Evolutionary conservation across 441 rosid genomes (phyloP).

Genomic region (Corymbia calophylla): DNA sequence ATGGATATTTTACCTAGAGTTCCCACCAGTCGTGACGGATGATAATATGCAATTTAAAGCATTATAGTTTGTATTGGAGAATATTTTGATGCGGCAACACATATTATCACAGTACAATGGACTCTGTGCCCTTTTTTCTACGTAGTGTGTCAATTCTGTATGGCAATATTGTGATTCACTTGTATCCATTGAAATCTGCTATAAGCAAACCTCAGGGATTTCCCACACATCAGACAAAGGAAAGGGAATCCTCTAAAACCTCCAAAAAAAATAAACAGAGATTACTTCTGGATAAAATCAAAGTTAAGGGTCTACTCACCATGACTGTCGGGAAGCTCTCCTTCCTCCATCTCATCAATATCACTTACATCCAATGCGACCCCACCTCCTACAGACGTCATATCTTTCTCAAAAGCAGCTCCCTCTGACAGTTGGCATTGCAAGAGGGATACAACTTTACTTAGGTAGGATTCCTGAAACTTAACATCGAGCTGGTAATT

Average conservation of each 20-base stretch:
- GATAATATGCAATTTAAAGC: not conserved
- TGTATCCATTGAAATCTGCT: not conserved
- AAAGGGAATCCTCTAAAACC: not conserved
- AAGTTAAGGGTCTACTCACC: constrained; percentile 40
- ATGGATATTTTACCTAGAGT: not conserved
- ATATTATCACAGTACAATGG: not conserved
- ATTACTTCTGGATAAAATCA: not conserved
- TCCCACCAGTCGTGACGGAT: not conserved
- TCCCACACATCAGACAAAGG: not conserved
- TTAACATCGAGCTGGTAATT: constrained; percentile 93
- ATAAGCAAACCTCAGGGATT: not conserved
- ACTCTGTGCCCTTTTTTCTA: not conserved
- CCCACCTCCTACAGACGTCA: constrained; percentile 31
- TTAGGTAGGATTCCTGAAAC: constrained; percentile 92
- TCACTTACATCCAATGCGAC: constrained; percentile 20
- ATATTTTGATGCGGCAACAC: not conserved
- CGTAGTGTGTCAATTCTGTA: not conserved
- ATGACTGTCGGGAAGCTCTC: constrained; percentile 93
- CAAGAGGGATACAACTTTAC: constrained; percentile 69
- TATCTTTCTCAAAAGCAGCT: constrained; percentile 64
- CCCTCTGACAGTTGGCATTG: constrained; percentile 92
- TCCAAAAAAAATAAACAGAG: not conserved
- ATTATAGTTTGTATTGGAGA: not conserved
- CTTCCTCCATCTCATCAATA: constrained; percentile 89
- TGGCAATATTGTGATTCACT: not conserved